These are phyloP conservation scores for Saprolegnia parasitica DNA, from an alignment of 352 stramenopile genomes.

Conservation along the genomic window DNA sequence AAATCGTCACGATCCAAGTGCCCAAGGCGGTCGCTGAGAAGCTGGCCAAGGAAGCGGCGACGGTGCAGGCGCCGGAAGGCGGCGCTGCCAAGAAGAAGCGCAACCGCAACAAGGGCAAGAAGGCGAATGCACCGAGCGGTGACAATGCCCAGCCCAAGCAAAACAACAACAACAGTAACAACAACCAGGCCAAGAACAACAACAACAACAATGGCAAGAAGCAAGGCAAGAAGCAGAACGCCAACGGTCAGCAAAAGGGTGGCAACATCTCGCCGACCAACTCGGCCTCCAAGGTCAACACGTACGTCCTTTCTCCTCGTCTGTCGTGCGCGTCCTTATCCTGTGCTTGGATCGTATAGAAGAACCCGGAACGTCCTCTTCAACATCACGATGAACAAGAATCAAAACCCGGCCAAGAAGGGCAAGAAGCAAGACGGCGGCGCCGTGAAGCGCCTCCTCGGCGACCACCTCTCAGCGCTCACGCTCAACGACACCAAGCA, in stretches of 20 bases:
- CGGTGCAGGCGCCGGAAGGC: background rate
- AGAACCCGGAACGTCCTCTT: conserved; percentile 24
- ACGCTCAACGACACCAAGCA: background rate
- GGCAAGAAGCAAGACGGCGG: background rate
- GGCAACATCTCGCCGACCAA: conserved; percentile 7
- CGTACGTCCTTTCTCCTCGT: background rate
- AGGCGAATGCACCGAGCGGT: background rate
- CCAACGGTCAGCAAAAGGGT: conserved; percentile 18
- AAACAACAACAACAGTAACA: background rate
- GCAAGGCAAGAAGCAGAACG: conserved; percentile 11
- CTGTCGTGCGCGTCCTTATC: too few species aligned
- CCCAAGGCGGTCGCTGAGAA: background rate
- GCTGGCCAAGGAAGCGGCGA: background rate
- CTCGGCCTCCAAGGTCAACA: background rate
- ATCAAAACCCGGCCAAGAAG: background rate
- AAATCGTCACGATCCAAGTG: too few species aligned
- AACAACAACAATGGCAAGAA: conserved; percentile 17
- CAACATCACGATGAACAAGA: conserved; percentile 24
- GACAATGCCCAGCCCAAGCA: background rate
- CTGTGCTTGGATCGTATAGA: background rate
- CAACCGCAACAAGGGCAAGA: conserved; percentile 11
- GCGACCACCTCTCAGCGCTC: background rate
- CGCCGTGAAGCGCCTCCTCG: conserved; percentile 12
- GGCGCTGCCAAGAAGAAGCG: conserved; percentile 7
- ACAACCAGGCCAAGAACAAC: background rate